phyloP scores from a whole-genome alignment of 148 eudicot species.

The Chenopodium album region DNA sequence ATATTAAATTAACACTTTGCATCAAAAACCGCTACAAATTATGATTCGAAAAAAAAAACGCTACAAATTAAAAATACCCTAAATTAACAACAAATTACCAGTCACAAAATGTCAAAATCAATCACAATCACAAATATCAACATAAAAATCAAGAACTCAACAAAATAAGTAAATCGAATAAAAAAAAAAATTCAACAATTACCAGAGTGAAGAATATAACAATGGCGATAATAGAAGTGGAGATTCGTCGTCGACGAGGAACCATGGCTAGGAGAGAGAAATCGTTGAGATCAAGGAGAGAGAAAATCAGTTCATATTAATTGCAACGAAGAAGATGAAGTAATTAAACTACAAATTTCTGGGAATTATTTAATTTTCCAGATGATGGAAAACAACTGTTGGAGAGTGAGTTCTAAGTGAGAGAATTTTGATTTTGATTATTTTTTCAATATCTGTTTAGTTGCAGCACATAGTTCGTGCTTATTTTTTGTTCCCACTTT shows the following conservation, averaged over 20 bases:
- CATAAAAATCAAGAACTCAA: neutral
- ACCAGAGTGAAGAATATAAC: constrained; percentile 23
- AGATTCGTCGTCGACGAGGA: constrained; percentile 24
- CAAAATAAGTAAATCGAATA: neutral
- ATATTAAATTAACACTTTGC: neutral
- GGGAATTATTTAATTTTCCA: neutral
- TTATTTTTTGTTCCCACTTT: neutral
- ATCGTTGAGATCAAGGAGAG: neutral
- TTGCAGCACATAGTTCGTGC: neutral
- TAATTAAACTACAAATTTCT: neutral
- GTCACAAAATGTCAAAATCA: neutral
- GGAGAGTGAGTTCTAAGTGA: no score
- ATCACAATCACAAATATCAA: neutral
- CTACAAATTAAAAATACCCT: neutral
- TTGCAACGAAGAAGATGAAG: neutral
- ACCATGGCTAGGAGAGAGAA: constrained; percentile 6
- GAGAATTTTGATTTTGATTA: no score
- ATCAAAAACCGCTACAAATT: neutral
- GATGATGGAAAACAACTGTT: no score
- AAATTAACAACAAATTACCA: neutral
- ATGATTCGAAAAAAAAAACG: neutral
- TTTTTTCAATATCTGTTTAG: neutral
- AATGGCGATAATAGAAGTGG: constrained; percentile 12
- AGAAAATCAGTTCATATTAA: neutral
- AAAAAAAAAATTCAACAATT: neutral